Percentiles rank a stretch among this genome's conserved stretches.
phyloP scores from a whole-genome alignment of 2,329 filamentous ascomycete species.

The Pseudocercospora crystallina region DNA sequence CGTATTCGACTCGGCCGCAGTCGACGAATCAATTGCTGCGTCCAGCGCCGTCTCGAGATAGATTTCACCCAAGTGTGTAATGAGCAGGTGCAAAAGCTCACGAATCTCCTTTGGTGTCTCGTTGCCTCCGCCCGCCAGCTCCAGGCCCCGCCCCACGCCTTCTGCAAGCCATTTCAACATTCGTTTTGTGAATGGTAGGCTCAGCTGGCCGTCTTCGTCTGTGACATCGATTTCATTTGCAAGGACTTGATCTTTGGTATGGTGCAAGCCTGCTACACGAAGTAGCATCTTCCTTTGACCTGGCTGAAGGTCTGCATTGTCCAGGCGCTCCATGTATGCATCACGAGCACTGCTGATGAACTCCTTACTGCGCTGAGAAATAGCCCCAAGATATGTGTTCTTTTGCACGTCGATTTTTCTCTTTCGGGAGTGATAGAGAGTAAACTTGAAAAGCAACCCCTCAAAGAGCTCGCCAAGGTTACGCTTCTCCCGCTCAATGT shows the following conservation, averaged over 20 bases:
- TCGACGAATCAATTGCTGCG: slow-evolving; percentile 71
- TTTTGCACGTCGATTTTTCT: slow-evolving; percentile 69
- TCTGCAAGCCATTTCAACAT: slow-evolving; percentile 99
- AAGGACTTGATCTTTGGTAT: slow-evolving; percentile 58
- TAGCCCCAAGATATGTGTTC: slow-evolving; percentile 86
- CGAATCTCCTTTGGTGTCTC: slow-evolving; percentile 95
- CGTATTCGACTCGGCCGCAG: slow-evolving; percentile 67
- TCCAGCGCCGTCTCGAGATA: slow-evolving; percentile 67
- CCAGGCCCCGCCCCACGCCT: slow-evolving; percentile 84
- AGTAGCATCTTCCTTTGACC: slow-evolving; percentile 91
- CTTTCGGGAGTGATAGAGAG: slow-evolving; percentile 84
- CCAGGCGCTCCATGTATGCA: slow-evolving; percentile 83
- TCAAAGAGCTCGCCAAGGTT: slow-evolving; percentile 81
- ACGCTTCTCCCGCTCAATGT: slow-evolving; percentile 64
- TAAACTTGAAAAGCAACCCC: slow-evolving; percentile 92
- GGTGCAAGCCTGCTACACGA: slow-evolving; percentile 77
- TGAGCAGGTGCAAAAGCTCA: slow-evolving; percentile 76
- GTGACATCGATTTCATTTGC: slow-evolving; percentile 70
- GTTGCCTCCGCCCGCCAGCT: slow-evolving; percentile 73
- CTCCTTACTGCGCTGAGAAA: slow-evolving; percentile 87
- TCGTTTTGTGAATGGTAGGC: slow-evolving; percentile 83
- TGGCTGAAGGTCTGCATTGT: slow-evolving; percentile 81
- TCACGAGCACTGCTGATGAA: slow-evolving; percentile 85
- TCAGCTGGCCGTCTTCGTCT: slow-evolving; percentile 83
- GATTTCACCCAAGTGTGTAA: slow-evolving; percentile 85